Base-by-base conservation (phyloP, 805 yeast species). In the Pichia ethanolica region DNA sequence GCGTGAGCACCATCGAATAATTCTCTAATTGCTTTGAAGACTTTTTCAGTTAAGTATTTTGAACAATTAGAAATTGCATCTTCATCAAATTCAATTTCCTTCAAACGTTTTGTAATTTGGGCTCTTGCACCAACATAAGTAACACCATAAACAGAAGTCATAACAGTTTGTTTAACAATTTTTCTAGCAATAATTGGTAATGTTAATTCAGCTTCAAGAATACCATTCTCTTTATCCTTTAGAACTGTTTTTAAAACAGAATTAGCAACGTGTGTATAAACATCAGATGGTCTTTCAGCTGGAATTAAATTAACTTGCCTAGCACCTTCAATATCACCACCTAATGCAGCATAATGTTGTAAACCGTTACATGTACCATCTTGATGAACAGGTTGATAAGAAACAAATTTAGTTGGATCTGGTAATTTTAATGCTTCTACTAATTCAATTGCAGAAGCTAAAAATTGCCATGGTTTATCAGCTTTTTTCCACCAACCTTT, bases 111-210 rank as follows among this genome's bases (percentile, higher is more conserved):
- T 50, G 81, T 78, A 60, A 91, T 89, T 68, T 91, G 99, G 4
- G 82, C 83, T 14, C 88, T 79, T 0, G 98, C 99, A 14, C 99
- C 99, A 53, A 88, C 78, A 62, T 78, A 89, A 0, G 99, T 91
- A 11, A 91, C 99, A 59, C 99, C 99, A 63, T 91, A 91, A 36
- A 91, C 99, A 60, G 89, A 90, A 0, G 99, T 91, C 99, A 91
- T 91, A 28, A 91, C 98, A 0, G 99, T 89, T 65, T 91, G 99
- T 63, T 91, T 91, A 36, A 93, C 96, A 42, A 93, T 83, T 63
- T 91, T 91, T 59, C 99, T 78, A 20, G 83, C 77, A 50, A 91
- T 78, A 52, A 81, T 76, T 46, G 82, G 86, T 49, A 75, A 71
- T 39, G 86, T 67, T 35, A 70, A 64, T n/a, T 61, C 43, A 1